Conservation (phyloP, 2,329 filamentous ascomycete genomes). For the Alternaria postmessia region DNA sequence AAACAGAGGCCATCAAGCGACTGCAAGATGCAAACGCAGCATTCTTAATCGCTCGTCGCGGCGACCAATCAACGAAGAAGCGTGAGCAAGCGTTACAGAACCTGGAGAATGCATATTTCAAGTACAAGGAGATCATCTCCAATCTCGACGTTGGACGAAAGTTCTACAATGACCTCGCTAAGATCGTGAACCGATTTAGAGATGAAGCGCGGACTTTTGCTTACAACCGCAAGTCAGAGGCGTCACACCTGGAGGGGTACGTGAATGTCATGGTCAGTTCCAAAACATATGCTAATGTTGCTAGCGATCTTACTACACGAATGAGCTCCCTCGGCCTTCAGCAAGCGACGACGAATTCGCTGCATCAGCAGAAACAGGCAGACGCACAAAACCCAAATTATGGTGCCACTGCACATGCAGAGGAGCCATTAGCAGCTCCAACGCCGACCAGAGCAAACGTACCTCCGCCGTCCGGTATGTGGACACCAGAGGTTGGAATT, state of each 20-base stretch:
- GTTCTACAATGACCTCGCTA: conserved; percentile 95
- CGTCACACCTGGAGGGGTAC: conserved; percentile 78
- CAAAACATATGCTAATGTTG: conserved; percentile 16
- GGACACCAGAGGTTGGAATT: conserved; percentile 83
- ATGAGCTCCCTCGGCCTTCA: conserved; percentile 66
- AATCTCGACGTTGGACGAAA: conserved; percentile 91
- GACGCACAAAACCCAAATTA: conserved; percentile 68
- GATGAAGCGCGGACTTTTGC: conserved; percentile 83
- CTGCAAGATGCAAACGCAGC: conserved; percentile 78
- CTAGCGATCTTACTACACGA: conserved; percentile 65
- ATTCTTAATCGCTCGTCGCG: conserved; percentile 75
- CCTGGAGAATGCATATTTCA: conserved; percentile 89
- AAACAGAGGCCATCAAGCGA: conserved; percentile 73
- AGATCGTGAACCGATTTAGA: conserved; percentile 84
- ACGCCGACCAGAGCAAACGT: conserved; percentile 52
- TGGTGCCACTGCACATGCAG: conserved; percentile 55
- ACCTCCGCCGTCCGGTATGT: conserved; percentile 64
- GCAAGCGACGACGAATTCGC: conserved; percentile 50
- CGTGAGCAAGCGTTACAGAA: conserved; percentile 86
- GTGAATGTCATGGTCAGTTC: conserved; percentile 35
- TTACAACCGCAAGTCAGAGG: conserved; percentile 81
- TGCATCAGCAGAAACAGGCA: conserved; percentile 56
- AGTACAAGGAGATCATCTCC: conserved; percentile 94
- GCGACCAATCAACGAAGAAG: conserved; percentile 73
- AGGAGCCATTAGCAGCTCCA: conserved; percentile 63